Base-by-base conservation (phyloP, 306 rosid species). In the Trifolium repens region DNA sequence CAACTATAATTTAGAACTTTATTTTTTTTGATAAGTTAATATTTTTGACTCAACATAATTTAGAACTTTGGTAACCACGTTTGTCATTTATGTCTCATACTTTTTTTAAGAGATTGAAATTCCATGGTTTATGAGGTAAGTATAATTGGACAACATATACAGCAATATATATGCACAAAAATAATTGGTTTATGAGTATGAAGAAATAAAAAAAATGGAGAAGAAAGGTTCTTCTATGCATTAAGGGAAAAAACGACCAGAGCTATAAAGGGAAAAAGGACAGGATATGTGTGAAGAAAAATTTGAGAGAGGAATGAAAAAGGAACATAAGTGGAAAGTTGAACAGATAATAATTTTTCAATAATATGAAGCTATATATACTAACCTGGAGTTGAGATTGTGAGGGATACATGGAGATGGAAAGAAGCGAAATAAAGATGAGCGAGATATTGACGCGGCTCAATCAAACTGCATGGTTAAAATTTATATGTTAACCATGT, bases 391-490 rank as follows among this genome's bases (percentile, higher is more conserved):
- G 22, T 5, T 14, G 15, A 17, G 43, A 73, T 42, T 7, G 57
- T 54, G 26, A 54, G 46, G n/a, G 44, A 5, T 16, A 17, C 4
- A 22, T 63, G 81, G 74, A 65, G 57, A 82, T 61, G 82, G 79
- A 82, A 71, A 73, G 66, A 73, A 80, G 76, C 80, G 82, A 65
- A 67, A 80, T 27, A 2, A 80, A 77, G 80, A 60, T 10, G 12
- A 30, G 19, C 42, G 87, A 91, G 97, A 91, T 91, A 91, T 91
- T 91, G 96, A 85, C 93, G 93, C 97, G 96, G 94, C 97, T 91
- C 97, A 91, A 89, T 91, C 81, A 88, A 82, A 89, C 14, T 79
- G 84, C 85, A 83, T 61, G 86, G 80, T 67, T 87, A 84, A 47
- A 63, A 35, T 30, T 54, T 59, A 37, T 11, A 5, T 68, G 2